Evolutionary conservation across 129 eudicot species (phyloP), one percentile per base, ranked within the genome.

Genomic region (Cynara cardunculus): DNA sequence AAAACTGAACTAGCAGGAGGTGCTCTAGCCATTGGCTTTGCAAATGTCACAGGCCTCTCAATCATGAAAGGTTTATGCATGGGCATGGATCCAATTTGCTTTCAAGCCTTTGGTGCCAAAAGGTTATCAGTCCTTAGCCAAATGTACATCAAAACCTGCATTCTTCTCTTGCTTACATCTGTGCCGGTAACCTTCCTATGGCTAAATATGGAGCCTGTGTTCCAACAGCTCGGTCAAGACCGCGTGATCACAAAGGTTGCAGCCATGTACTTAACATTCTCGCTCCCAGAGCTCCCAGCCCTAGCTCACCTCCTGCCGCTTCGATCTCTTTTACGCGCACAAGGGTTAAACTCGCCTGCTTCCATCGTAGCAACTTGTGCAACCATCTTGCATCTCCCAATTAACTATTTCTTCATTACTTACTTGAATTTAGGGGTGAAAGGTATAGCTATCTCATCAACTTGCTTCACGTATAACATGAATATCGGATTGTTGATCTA

Each of bases 21-120:
- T 32, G 87, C 99, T 4, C 78, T 95, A 10, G 97, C 97, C 67
- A 87, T 95, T 6, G 87, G 96, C 32, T 95, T 95, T 46, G 97
- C 97, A 3, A 95, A 92, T 61, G 72, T 95, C 44, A 89, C 99
- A 0, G 99, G 99, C 18, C 88, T 83, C 66, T 95, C 99, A 1
- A 88, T 95, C 59, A 89, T 95, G 86, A 95, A 92, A 78, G 99
- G 99, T 21, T 87, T 95, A 32, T 89, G 93, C 79, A 89, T 88
- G 88, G 99, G 94, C 12, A 95, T 95, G 99, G 99, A 95, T 7
- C 97, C 99, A 34, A 92, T 95, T 53, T 95, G 99, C 78, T 85
- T 84, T 81, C 99, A 95, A 78, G 97, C 99, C 44, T 95, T 75
- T 77, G 99, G 99, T 53, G 99, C 99, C 81, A 92, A 84, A 79